Conservation (phyloP, 192 early-diverging fungal species). For the Dispira simplex region DNA sequence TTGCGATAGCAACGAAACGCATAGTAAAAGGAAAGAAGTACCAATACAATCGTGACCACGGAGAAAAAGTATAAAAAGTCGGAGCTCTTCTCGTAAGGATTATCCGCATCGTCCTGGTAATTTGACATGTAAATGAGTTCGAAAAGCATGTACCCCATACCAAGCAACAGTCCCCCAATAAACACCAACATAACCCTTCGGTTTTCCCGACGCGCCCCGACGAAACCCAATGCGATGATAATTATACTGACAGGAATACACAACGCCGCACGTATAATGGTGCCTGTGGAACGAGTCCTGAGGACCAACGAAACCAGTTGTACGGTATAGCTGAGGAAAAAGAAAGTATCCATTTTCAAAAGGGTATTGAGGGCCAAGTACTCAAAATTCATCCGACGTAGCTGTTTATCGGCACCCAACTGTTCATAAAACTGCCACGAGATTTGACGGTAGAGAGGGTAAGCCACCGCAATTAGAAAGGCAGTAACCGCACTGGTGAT, state of each 20-base stretch:
- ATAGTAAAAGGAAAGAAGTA: slow-evolving; percentile 25
- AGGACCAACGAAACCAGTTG: background rate
- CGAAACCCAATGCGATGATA: background rate
- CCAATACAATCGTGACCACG: slow-evolving; percentile 24
- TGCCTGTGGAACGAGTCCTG: background rate
- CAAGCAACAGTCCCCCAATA: background rate
- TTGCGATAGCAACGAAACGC: slow-evolving; percentile 30
- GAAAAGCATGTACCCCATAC: slow-evolving; percentile 19
- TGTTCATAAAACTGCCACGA: background rate
- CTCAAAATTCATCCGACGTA: background rate
- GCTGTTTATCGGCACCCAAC: background rate
- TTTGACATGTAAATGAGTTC: slow-evolving; percentile 31
- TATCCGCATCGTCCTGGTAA: slow-evolving; percentile 10
- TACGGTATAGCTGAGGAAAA: background rate
- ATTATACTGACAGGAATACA: background rate
- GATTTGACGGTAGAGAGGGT: background rate
- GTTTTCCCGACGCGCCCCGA: background rate
- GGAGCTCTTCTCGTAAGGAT: slow-evolving; percentile 28
- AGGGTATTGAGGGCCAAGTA: background rate
- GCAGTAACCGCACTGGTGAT: background rate
- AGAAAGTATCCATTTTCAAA: background rate
- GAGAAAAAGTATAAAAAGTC: slow-evolving; percentile 33
- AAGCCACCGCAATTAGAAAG: background rate
- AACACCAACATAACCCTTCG: background rate
- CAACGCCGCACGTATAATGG: background rate